Evolutionary conservation across 1,284 basidiomycete genomes (phyloP), one percentile per base, ranked within the genome.

Genomic region (Microbotryum lychnidis-dioicae): DNA sequence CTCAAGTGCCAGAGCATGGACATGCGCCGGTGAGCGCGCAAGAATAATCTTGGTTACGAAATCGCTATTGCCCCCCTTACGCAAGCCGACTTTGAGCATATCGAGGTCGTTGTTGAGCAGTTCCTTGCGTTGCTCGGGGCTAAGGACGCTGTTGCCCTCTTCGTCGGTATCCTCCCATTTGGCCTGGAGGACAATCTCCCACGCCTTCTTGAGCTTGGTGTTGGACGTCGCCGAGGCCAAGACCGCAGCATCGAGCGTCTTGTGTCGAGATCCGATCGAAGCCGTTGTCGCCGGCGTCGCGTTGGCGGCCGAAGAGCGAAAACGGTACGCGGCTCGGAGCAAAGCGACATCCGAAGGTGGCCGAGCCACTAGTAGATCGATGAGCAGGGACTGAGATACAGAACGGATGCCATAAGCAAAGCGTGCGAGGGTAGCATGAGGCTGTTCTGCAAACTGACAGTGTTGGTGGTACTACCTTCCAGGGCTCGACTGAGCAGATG

Each of bases 171-270:
- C 67, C n/a, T 59, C 60, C 67, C 67, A 68, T 14, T 56, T 44
- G 10, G 55, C 65, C 27, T 61, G 62, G 1, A 68, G 57, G 25
- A 58, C 67, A 3, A 64, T 50, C 42, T 68, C 64, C 60, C 58
- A 66, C 10, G 61, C 65, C 29, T 64, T 66, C 18, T 56, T 45
- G 46, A 68, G 46, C 6, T 57, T 61, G 14, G 57, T 54, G 23
- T 66, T 66, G 21, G 52, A 47, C 31, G 56, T 56, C 37, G 29
- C 62, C 9, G 62, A 56, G 4, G 60, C 54, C 1, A 66, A 48
- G 27, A 68, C 58, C 7, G 67, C 65, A 10, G 56, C 62, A 49
- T 68, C 62, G 49, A 68, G 67, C 5, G 64, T 62, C 47, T 55
- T 57, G 45, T 55, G 46, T 33, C 27, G 31, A n/a, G 50, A 23